Base-by-base conservation (phyloP, 257 asterid species). In the Nicotiana attenuata region DNA sequence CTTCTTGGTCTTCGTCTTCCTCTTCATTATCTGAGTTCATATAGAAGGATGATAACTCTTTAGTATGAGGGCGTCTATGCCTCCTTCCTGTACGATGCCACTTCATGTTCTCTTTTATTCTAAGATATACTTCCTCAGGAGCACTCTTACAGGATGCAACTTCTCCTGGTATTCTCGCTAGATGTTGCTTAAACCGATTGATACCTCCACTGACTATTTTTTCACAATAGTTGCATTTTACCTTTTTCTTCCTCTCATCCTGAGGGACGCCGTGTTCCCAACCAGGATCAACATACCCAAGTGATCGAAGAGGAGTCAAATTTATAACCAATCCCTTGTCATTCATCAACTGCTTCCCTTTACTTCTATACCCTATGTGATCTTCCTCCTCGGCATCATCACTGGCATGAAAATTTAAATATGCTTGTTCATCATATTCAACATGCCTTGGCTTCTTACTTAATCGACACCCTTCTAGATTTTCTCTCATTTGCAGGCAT, bases 31-130 rank as follows among this genome's bases (percentile, higher is more conserved):
- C 97, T n/a, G 95, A 90, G 85, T 88, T 87, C 61, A 82, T 41
- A 86, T 89, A 91, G 73, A 88, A 90, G 53, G 90, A 53, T 24
- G 95, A 86, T 41, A 88, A 59, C 75, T 90, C 98, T 79, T 90
- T 91, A 53, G 93, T 82, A 81, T 91, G 92, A 41, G 92, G 90
- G 59, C 90, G 92, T 77, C 97, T 92, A 82, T 90, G 95, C 89
- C 95, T 90, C 88, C 97, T 87, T 80, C 98, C 97, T 0, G 97
- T 91, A 38, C 97, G 97, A 86, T 94, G 98, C 98, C 98, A 94
- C 85, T 90, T 92, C 98, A 94, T 94, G 88, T 94, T 94, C 45
- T 94, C 98, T 88, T 94, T 92, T 67, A 94, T 94, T 84, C 90
- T 91, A 68, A 91, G 86, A 88, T 90, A 94, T 33, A 92, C 98